Conservation (phyloP, 495 filamentous ascomycete genomes). For the Mytilinidion resinicola region DNA sequence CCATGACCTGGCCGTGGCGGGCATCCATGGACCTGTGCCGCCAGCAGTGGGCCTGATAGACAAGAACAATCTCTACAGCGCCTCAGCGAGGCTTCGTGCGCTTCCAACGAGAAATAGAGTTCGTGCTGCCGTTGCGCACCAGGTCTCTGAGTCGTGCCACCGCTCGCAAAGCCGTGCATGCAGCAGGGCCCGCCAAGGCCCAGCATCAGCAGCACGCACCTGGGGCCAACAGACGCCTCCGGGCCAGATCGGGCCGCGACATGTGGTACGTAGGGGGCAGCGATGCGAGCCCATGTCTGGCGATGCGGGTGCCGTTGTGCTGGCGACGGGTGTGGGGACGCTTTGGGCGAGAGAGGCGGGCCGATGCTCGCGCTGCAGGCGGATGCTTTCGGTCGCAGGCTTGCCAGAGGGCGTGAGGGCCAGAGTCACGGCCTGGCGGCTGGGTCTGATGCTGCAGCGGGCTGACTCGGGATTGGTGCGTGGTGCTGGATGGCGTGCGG, state of each 20-base stretch:
- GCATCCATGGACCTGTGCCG: background rate
- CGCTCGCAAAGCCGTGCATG: too few species aligned
- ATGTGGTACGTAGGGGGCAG: too few species aligned
- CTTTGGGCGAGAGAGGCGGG: conserved; percentile 10
- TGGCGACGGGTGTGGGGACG: background rate
- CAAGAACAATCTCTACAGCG: background rate
- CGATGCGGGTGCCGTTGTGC: background rate
- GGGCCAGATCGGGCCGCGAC: too few species aligned
- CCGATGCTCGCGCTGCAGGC: background rate
- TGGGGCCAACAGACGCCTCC: too few species aligned
- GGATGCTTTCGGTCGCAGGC: background rate
- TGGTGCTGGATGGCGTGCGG: conserved; percentile 7
- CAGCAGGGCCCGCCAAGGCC: too few species aligned
- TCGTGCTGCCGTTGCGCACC: background rate
- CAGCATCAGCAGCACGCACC: too few species aligned
- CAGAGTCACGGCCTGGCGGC: conserved; percentile 5
- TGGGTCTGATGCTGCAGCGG: conserved; percentile 13
- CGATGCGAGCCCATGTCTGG: too few species aligned
- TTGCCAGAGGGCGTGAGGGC: background rate
- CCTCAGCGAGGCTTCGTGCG: background rate
- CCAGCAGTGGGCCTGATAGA: background rate
- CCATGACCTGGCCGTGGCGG: background rate
- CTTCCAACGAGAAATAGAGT: background rate
- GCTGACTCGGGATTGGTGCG: conserved; percentile 19
- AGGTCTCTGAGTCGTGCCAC: too few species aligned